Evolutionary conservation across 192 early-diverging fungal genomes (phyloP).

Genomic region (Borealophlyctis nickersoniae): DNA sequence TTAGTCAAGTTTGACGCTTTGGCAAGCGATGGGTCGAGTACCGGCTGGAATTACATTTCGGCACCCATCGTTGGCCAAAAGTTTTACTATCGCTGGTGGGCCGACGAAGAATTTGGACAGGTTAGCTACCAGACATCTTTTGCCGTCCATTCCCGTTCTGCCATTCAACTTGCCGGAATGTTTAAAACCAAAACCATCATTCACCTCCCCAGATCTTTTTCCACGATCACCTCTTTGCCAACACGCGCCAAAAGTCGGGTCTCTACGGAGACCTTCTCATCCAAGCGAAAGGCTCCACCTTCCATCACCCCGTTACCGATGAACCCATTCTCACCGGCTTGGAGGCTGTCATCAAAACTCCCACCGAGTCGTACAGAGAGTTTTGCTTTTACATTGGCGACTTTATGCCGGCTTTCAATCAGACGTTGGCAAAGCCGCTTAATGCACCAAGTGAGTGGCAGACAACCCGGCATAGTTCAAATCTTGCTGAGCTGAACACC

Average conservation of each 20-base stretch:
- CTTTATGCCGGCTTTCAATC: slow-evolving; percentile 8
- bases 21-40: not conserved
- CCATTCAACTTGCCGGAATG: too few species aligned
- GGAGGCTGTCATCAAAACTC: not conserved
- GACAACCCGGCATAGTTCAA: too few species aligned
- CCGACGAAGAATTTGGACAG: slow-evolving; percentile 4
- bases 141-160: too few species aligned
- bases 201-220: too few species aligned
- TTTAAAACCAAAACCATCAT: too few species aligned
- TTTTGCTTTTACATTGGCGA: slow-evolving; percentile 7
- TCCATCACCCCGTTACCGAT: not conserved
- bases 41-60: slow-evolving; percentile 10
- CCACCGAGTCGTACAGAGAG: slow-evolving; percentile 4
- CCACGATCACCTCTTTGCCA: slow-evolving; percentile 8
- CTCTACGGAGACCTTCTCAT: slow-evolving; percentile 2
- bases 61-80: not conserved
- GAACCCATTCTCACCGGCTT: slow-evolving; percentile 8
- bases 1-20: slow-evolving; percentile 8
- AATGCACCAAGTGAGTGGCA: slow-evolving; percentile 11
- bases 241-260: slow-evolving; percentile 8
- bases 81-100: not conserved
- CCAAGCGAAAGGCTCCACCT: not conserved
- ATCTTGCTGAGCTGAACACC: too few species aligned
- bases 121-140: too few species aligned
- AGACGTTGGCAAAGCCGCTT: not conserved